Conservation (phyloP, 805 yeast genomes). For the Nematodospora valgi region DNA sequence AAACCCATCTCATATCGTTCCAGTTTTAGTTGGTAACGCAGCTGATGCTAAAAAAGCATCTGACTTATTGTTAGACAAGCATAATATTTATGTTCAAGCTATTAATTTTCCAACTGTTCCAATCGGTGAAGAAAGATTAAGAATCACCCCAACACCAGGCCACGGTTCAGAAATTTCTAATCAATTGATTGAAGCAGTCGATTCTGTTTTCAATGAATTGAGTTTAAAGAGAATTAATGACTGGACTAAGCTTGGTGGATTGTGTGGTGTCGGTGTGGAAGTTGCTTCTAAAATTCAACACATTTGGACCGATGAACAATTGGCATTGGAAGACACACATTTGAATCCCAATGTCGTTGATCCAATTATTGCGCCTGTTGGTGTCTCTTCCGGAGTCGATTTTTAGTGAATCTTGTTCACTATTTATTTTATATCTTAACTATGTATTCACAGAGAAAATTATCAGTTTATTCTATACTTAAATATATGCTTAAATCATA, state of each 20-base stretch:
- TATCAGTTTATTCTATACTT: too few species aligned
- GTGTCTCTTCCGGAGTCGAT: slow-evolving; percentile 65
- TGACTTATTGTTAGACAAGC: slow-evolving; percentile 78
- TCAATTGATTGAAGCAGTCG: slow-evolving; percentile 73
- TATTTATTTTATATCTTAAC: neutral
- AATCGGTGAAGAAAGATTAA: slow-evolving; percentile 89
- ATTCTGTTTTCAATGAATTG: slow-evolving; percentile 73
- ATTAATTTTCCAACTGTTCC: slow-evolving; percentile 98
- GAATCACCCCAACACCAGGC: slow-evolving; percentile 99
- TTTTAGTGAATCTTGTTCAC: slow-evolving; percentile 10
- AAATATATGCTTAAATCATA: too few species aligned
- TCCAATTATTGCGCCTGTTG: slow-evolving; percentile 61
- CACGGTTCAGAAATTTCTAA: slow-evolving; percentile 77
- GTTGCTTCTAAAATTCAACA: slow-evolving; percentile 46
- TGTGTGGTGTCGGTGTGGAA: slow-evolving; percentile 79
- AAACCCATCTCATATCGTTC: slow-evolving; percentile 96
- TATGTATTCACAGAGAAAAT: neutral
- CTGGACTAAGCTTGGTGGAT: slow-evolving; percentile 83
- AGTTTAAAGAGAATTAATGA: slow-evolving; percentile 70
- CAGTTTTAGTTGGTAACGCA: slow-evolving; percentile 92
- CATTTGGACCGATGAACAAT: slow-evolving; percentile 85
- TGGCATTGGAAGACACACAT: slow-evolving; percentile 57
- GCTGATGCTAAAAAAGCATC: slow-evolving; percentile 88
- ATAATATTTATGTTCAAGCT: slow-evolving; percentile 93
- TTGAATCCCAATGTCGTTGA: slow-evolving; percentile 65